Evolutionary conservation across 768 basidiomycete species (phyloP).

Genomic region (Podaxis pistillaris): DNA sequence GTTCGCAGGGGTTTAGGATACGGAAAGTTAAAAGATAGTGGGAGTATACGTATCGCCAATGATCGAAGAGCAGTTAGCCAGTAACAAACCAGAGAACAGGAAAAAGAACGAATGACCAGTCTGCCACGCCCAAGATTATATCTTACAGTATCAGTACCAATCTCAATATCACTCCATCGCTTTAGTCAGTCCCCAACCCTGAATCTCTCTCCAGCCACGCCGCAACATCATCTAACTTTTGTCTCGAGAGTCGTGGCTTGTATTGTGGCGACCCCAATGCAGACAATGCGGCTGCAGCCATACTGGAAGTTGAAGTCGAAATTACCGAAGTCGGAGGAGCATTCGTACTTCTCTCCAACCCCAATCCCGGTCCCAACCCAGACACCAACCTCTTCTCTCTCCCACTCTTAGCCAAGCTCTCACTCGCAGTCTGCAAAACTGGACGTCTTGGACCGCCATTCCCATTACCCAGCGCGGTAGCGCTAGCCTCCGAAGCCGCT

Average conservation of each 20-base stretch:
- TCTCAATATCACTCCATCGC: background rate
- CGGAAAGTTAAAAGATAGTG: background rate
- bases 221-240: conserved; percentile 11
- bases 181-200: conserved; percentile 2
- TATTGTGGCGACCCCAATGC: background rate
- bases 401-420: background rate
- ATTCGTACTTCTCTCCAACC: conserved; percentile 1
- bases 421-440: conserved; percentile 1
- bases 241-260: conserved; percentile 1
- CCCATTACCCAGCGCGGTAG: conserved; percentile 18
- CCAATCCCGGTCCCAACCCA: background rate
- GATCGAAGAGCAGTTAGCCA: background rate
- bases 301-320: background rate
- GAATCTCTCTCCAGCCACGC: conserved; percentile 9
- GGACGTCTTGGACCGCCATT: conserved; percentile 17
- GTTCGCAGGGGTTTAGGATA: background rate
- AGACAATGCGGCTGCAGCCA: background rate
- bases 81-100: background rate
- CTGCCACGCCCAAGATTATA: conserved; percentile 7
- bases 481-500: conserved; percentile 15
- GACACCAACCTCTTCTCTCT: conserved; percentile 11
- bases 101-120: background rate
- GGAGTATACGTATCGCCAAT: background rate
- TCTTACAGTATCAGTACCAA: conserved; percentile 7
- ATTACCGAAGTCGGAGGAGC: background rate